These are phyloP conservation scores for Alternaria sp. DNA, from an alignment of 2,329 filamentous ascomycete genomes.

Conservation along the genomic window DNA sequence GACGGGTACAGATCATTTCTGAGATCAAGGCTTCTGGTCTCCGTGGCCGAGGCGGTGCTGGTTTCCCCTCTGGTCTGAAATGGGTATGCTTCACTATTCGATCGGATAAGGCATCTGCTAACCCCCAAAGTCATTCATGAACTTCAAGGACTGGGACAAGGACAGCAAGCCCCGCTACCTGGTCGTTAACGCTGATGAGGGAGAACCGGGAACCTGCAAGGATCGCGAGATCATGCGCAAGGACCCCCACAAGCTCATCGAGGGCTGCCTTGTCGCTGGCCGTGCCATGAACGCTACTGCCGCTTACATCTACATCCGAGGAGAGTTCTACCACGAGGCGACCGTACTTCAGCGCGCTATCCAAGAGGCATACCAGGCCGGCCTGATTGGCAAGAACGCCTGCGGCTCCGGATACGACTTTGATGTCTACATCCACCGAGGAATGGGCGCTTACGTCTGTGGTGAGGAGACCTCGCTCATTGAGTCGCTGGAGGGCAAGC, in stretches of 20 bases:
- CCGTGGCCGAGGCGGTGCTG: constrained; percentile 93
- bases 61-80: constrained; percentile 98
- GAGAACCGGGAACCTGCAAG: constrained; percentile 98
- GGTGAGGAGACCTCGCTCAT: constrained; percentile 98
- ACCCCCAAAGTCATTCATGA: constrained; percentile 89
- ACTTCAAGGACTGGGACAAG: constrained; percentile 99
- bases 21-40: constrained; percentile 97
- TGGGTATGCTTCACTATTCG: constrained; percentile 71
- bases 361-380: constrained; percentile 95
- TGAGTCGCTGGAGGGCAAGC: constrained; percentile 97
- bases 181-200: constrained; percentile 98
- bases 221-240: constrained; percentile 99
- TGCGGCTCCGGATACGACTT: constrained; percentile 98
- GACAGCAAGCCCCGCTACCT: constrained; percentile 94
- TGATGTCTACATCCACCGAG: constrained; percentile 94
- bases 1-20: constrained; percentile 76
- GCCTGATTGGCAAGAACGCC: constrained; percentile 97
- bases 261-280: constrained; percentile 94
- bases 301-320: constrained; percentile 99
- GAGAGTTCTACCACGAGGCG: constrained; percentile 97
- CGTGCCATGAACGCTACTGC: constrained; percentile 99
- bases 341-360: constrained; percentile 93
- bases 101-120: constrained; percentile 20
- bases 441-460: constrained; percentile 96
- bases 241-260: constrained; percentile 97